These are phyloP conservation scores for Xylariaceae sp. DNA, from an alignment of 2,329 filamentous ascomycete species.

Conservation along the genomic window DNA sequence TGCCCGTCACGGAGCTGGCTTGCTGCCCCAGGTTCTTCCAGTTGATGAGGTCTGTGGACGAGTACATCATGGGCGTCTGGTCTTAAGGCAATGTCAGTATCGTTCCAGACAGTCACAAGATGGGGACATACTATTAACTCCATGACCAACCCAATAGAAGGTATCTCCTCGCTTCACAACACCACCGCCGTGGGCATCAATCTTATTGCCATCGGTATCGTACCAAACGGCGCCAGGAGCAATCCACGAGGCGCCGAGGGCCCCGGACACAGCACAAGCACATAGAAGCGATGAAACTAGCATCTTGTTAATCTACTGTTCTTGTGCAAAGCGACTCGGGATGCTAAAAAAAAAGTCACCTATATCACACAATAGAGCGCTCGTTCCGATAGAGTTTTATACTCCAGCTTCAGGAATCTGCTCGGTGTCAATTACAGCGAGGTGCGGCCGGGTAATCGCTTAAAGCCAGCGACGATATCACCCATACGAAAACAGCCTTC, in stretches of 20 bases:
- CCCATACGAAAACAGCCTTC: neutral
- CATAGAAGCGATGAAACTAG: conserved; percentile 26
- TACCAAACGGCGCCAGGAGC: conserved; percentile 49
- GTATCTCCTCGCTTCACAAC: conserved; percentile 46
- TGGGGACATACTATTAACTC: conserved; percentile 41
- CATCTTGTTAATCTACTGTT: too few relatives aligned
- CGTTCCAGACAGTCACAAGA: neutral
- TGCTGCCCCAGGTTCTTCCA: conserved; percentile 48
- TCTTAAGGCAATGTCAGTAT: conserved; percentile 32
- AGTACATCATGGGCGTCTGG: conserved; percentile 48
- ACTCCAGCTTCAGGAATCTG: neutral
- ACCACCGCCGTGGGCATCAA: conserved; percentile 50
- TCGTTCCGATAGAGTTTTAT: neutral
- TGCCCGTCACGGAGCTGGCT: conserved; percentile 42
- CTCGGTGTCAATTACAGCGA: neutral
- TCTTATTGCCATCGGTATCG: conserved; percentile 47
- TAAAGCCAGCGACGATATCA: neutral
- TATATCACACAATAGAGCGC: too few relatives aligned
- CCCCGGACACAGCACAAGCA: conserved; percentile 25
- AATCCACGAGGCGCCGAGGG: conserved; percentile 46
- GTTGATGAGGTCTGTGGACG: conserved; percentile 49
- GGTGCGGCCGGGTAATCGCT: neutral
- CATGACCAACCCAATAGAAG: conserved; percentile 51
- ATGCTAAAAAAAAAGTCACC: too few relatives aligned
- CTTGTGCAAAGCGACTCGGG: too few relatives aligned